A percentile compares a stretch with the other conserved stretches of the same genome.
Evolutionary conservation across 306 rosid genomes (phyloP).

Genomic region (Prunus kanzakura): DNA sequence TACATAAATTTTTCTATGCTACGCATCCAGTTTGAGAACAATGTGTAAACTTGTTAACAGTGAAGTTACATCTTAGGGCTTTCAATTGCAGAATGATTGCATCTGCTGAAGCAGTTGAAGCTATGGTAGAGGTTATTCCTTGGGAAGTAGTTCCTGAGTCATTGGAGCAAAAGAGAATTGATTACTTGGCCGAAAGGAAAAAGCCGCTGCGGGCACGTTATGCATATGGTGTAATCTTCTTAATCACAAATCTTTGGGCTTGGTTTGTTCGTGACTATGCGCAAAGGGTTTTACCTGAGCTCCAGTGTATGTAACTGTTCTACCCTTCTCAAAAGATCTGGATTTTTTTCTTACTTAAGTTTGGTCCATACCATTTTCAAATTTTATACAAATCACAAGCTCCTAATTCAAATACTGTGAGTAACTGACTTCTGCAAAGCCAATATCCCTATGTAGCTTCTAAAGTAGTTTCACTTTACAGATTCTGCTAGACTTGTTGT

Average conservation of each 20-base stretch:
- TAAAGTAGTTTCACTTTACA: neutral
- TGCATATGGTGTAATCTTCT: constrained; percentile 57
- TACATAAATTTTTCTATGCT: neutral
- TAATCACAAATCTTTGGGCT: constrained; percentile 63
- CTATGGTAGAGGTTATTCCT: constrained; percentile 18
- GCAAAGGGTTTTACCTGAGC: constrained; percentile 50
- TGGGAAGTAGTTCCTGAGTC: constrained; percentile 30
- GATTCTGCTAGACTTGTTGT: neutral
- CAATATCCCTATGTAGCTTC: too few relatives aligned
- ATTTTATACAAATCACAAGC: neutral
- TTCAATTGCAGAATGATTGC: constrained; percentile 52
- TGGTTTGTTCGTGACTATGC: constrained; percentile 93
- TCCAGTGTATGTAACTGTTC: constrained; percentile 47
- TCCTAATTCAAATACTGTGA: neutral
- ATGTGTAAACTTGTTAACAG: neutral
- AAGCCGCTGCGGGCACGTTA: constrained; percentile 61
- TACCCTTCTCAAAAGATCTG: neutral
- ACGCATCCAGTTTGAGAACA: neutral
- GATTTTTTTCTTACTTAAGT: neutral
- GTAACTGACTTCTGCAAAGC: neutral
- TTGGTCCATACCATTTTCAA: neutral
- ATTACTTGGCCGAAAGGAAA: constrained; percentile 44
- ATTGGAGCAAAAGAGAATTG: constrained; percentile 29
- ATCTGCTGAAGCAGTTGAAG: constrained; percentile 32
- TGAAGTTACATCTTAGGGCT: neutral